Evolutionary conservation across 768 basidiomycete species (phyloP).

Genomic region (Hericium erinaceus): DNA sequence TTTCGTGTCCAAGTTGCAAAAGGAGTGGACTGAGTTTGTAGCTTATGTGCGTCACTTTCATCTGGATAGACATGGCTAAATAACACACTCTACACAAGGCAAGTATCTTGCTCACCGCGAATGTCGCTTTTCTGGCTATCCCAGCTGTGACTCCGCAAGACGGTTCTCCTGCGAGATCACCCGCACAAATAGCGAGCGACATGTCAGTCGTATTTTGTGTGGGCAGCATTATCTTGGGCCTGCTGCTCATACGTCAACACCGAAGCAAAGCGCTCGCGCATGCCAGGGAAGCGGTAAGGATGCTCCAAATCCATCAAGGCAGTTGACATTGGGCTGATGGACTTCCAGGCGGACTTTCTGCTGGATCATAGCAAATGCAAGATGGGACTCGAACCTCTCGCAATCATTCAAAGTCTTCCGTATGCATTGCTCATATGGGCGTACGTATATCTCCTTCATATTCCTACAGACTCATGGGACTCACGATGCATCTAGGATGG

Average conservation of each 20-base stretch:
- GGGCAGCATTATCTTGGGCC: slow-evolving; percentile 7
- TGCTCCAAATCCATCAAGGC: slow-evolving; percentile 18
- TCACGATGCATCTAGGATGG: not conserved
- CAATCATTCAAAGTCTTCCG: slow-evolving; percentile 46
- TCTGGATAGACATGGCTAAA: not conserved
- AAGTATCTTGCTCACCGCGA: slow-evolving; percentile 4
- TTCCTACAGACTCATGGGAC: not conserved
- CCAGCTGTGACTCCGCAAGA: not conserved
- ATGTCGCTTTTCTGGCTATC: slow-evolving; percentile 9
- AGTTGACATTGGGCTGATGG: slow-evolving; percentile 14
- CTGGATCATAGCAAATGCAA: slow-evolving; percentile 15
- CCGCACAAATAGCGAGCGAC: slow-evolving; percentile 5
- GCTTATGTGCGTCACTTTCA: not conserved
- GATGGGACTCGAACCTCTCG: slow-evolving; percentile 41
- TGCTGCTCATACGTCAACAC: slow-evolving; percentile 8
- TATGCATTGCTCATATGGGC: slow-evolving; percentile 53
- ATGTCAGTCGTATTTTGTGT: slow-evolving; percentile 3
- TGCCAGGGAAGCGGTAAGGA: slow-evolving; percentile 4
- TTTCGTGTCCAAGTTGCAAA: not conserved
- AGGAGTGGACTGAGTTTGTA: slow-evolving; percentile 7
- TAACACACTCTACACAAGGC: not conserved
- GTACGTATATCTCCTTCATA: slow-evolving; percentile 26
- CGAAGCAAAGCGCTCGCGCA: slow-evolving; percentile 1
- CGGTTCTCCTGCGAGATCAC: not conserved
- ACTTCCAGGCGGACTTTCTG: slow-evolving; percentile 18